Percentiles rank a stretch among this genome's conserved stretches.
These are phyloP conservation scores for Strigomonas culicis DNA, from an alignment of 208 protist species.

Conservation along the genomic window DNA sequence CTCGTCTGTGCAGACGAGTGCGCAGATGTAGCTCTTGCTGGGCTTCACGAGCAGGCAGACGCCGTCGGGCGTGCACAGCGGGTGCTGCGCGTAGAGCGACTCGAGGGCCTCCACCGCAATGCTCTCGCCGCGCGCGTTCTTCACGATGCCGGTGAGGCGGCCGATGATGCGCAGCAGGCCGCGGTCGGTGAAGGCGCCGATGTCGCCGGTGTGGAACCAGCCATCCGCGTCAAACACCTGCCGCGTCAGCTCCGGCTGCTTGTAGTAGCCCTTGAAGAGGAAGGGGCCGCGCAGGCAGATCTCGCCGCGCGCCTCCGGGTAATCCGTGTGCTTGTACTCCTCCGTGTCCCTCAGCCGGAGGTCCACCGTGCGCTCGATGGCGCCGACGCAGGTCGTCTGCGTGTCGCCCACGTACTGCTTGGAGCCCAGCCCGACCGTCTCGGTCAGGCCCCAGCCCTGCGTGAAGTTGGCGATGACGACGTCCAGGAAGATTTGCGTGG, in stretches of 20 bases:
- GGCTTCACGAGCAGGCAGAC: constrained; percentile 48
- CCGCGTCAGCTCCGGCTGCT: constrained; percentile 77
- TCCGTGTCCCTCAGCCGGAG: constrained; percentile 89
- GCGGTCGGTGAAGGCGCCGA: constrained; percentile 55
- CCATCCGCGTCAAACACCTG: constrained; percentile 76
- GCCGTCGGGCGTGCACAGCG: constrained; percentile 48
- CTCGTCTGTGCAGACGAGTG: constrained; percentile 56
- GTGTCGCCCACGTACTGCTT: constrained; percentile 55
- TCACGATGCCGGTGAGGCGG: constrained; percentile 89
- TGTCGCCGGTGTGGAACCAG: constrained; percentile 89
- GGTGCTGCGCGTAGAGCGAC: constrained; percentile 57
- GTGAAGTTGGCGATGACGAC: constrained; percentile 43
- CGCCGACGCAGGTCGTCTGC: constrained; percentile 44
- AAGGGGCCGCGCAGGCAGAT: constrained; percentile 75
- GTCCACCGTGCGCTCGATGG: constrained; percentile 55
- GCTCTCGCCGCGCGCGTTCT: constrained; percentile 91
- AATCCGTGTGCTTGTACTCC: constrained; percentile 73
- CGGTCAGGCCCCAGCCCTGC: constrained; percentile 88
- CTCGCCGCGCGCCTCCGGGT: constrained; percentile 70
- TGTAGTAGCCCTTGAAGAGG: constrained; percentile 90
- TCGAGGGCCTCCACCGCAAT: constrained; percentile 87
- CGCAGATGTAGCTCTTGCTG: constrained; percentile 53
- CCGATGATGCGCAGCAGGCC: constrained; percentile 75
- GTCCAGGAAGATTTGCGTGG: constrained; percentile 81
- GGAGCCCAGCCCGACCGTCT: constrained; percentile 64